Evolutionary conservation across 345 rosid species (phyloP).

Genomic region (Ailanthus altissimus): DNA sequence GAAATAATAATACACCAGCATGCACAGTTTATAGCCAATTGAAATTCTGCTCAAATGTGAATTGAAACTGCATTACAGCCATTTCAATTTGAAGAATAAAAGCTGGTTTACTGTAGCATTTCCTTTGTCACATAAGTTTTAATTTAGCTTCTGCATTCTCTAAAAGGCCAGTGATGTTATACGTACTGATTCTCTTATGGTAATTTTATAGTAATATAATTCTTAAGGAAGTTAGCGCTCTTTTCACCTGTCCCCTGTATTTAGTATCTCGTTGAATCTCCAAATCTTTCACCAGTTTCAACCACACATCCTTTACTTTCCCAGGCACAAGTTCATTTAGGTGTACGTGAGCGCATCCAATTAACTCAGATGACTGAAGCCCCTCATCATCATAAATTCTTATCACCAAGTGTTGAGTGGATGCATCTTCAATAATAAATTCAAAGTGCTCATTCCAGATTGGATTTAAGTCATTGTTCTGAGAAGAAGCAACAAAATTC

Average conservation of each 20-base stretch:
- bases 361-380: conserved; percentile 77
- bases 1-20: background rate
- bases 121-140: background rate
- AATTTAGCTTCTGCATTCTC: background rate
- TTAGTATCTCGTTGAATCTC: conserved; percentile 93
- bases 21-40: background rate
- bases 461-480: conserved; percentile 96
- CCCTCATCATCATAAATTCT: conserved; percentile 93
- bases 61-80: background rate
- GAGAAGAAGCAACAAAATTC: conserved; percentile 23
- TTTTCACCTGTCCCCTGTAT: conserved; percentile 82
- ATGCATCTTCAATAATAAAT: conserved; percentile 80
- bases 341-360: conserved; percentile 85
- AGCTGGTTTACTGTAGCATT: background rate
- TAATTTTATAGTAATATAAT: background rate
- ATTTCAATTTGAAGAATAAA: conserved; percentile 14
- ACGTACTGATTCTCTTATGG: background rate
- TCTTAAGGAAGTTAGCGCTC: background rate
- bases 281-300: conserved; percentile 95
- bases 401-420: conserved; percentile 91
- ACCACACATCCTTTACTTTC: conserved; percentile 98
- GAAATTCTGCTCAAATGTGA: background rate
- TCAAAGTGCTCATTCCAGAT: conserved; percentile 98
- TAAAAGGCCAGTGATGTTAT: background rate
- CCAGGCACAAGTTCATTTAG: conserved; percentile 91